phyloP scores from a whole-genome alignment of 2,329 filamentous ascomycete genomes.

The Arachnomyces sp. region DNA sequence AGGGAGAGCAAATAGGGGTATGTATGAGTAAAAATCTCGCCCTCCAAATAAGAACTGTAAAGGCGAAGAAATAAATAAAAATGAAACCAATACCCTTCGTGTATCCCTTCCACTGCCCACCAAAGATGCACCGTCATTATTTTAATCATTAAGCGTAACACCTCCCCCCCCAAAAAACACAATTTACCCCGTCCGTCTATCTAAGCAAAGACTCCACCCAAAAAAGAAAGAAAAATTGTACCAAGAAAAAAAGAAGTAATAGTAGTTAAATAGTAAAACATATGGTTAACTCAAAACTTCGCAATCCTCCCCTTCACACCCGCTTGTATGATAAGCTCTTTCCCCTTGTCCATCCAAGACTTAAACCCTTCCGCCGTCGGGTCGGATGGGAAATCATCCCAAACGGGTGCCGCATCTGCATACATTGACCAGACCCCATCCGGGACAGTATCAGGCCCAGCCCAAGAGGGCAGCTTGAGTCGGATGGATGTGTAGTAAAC shows the following conservation, averaged over 20 bases:
- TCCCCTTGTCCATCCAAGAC: constrained; percentile 34
- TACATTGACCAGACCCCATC: constrained; percentile 36
- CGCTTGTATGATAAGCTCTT: constrained; percentile 32
- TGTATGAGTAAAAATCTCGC: too few relatives aligned
- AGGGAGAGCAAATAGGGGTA: too few relatives aligned
- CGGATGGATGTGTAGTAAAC: constrained; percentile 40
- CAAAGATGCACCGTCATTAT: too few relatives aligned
- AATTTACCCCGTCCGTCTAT: too few relatives aligned
- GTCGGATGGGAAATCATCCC: constrained; percentile 37
- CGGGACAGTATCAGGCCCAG: constrained; percentile 23
- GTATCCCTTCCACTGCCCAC: too few relatives aligned
- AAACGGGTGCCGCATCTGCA: constrained; percentile 34
- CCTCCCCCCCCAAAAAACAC: too few relatives aligned
- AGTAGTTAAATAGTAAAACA: constrained; percentile 17
- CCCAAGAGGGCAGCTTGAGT: constrained; percentile 36
- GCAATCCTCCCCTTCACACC: constrained; percentile 25
- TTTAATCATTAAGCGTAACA: too few relatives aligned
- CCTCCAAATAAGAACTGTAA: too few relatives aligned
- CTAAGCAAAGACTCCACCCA: too few relatives aligned
- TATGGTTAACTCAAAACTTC: constrained; percentile 5
- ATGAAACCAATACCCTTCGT: too few relatives aligned
- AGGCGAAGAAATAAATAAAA: too few relatives aligned
- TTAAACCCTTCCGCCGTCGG: constrained; percentile 33
- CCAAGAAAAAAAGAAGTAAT: constrained; percentile 13
- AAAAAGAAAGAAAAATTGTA: background rate